phyloP scores from a whole-genome alignment of 805 yeast genomes.

The Ogataea trehalophila region DNA sequence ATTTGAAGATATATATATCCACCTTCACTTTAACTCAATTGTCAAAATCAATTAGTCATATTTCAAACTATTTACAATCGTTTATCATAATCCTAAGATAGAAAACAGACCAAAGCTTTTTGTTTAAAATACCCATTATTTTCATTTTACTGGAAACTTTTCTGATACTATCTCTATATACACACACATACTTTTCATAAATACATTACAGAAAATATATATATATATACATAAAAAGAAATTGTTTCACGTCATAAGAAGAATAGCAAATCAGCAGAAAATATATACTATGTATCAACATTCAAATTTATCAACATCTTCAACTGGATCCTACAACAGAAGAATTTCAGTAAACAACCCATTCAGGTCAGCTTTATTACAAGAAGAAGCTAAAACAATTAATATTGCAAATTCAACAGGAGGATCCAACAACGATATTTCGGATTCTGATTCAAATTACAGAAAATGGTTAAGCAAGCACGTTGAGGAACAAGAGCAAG shows the following conservation, averaged over 20 bases:
- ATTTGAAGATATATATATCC: too few species aligned
- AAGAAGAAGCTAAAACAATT: slow-evolving; percentile 24
- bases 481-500: slow-evolving; percentile 29
- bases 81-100: neutral
- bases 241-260: too few species aligned
- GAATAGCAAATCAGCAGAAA: neutral
- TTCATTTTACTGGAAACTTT: too few species aligned
- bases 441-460: slow-evolving; percentile 34
- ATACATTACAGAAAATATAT: too few species aligned
- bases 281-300: slow-evolving; percentile 26
- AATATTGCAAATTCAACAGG: slow-evolving; percentile 6
- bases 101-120: neutral
- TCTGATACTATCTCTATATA: too few species aligned
- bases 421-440: slow-evolving; percentile 1
- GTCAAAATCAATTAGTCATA: too few species aligned
- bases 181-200: too few species aligned
- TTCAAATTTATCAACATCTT: slow-evolving; percentile 27
- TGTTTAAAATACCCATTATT: neutral
- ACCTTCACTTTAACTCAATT: too few species aligned
- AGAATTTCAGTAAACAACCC: slow-evolving; percentile 66
- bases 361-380: slow-evolving; percentile 48
- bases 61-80: too few species aligned
- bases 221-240: too few species aligned
- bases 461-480: slow-evolving; percentile 51
- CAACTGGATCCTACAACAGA: slow-evolving; percentile 35